Evolutionary conservation across 352 stramenopile species (phyloP).

Genomic region (Phytophthora europaea): DNA sequence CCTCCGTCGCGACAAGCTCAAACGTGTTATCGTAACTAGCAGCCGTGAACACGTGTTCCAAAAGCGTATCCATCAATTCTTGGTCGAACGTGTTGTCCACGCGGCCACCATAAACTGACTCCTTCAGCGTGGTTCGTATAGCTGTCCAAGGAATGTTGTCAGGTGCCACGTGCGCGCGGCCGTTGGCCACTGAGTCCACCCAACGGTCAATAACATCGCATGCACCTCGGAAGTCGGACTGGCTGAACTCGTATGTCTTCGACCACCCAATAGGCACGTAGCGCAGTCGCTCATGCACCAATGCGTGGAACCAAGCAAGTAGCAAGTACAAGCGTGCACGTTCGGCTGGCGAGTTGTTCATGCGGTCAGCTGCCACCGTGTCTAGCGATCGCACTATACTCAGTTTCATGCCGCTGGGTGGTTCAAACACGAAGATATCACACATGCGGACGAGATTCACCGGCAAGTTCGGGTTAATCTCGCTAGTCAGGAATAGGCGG

Average conservation of each 20-base stretch:
- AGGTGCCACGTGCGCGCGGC: conserved; percentile 93
- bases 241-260: conserved; percentile 99
- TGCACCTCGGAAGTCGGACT: conserved; percentile 97
- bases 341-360: conserved; percentile 91
- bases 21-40: conserved; percentile 95
- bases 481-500: conserved; percentile 97
- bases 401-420: conserved; percentile 97
- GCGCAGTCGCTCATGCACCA: conserved; percentile 98
- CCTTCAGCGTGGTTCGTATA: conserved; percentile 96
- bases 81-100: conserved; percentile 98
- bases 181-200: conserved; percentile 89
- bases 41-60: conserved; percentile 95
- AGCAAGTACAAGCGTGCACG: conserved; percentile 96
- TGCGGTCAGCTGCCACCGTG: conserved; percentile 92
- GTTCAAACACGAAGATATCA: conserved; percentile 98
- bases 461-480: conserved; percentile 97
- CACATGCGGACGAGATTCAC: conserved; percentile 97
- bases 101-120: conserved; percentile 98
- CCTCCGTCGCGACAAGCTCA: conserved; percentile 58
- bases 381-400: conserved; percentile 97
- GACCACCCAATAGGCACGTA: conserved; percentile 99
- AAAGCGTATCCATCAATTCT: conserved; percentile 94
- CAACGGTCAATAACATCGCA: conserved; percentile 99
- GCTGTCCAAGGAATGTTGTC: conserved; percentile 99
- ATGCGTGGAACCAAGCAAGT: conserved; percentile 98